Conservation (phyloP, 257 asterid species). For the Striga asiatica region DNA sequence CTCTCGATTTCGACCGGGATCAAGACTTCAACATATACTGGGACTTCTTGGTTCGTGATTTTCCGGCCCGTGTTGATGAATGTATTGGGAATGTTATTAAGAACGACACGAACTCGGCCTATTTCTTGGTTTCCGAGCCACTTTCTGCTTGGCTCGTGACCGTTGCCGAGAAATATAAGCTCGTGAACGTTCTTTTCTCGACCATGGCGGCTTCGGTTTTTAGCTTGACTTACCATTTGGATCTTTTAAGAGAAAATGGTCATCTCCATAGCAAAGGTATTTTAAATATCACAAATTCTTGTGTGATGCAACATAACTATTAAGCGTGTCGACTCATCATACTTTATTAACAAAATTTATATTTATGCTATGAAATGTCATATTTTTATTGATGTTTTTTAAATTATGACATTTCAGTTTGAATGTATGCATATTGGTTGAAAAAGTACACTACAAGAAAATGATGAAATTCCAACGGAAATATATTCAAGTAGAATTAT, state of each 20-base stretch:
- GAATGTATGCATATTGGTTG: background rate
- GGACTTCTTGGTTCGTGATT: slow-evolving; percentile 14
- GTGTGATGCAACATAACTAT: too few species aligned
- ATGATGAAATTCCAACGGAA: too few species aligned
- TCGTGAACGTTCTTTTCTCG: slow-evolving; percentile 39
- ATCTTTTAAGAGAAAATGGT: background rate
- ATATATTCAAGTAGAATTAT: too few species aligned
- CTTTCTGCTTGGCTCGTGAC: slow-evolving; percentile 24
- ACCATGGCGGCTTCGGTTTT: slow-evolving; percentile 36
- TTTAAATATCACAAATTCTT: too few species aligned
- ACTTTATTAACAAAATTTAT: too few species aligned
- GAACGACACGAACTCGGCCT: slow-evolving; percentile 2
- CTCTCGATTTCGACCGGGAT: slow-evolving; percentile 26
- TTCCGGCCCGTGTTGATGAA: slow-evolving; percentile 28
- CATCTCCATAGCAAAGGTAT: background rate
- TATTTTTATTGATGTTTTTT: background rate
- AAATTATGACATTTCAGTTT: background rate
- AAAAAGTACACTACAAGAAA: too few species aligned
- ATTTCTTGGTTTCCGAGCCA: slow-evolving; percentile 35
- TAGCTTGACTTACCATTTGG: background rate
- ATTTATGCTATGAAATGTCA: too few species aligned
- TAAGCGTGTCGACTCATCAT: too few species aligned
- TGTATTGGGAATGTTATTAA: slow-evolving; percentile 20
- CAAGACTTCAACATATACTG: slow-evolving; percentile 7
- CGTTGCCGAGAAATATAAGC: slow-evolving; percentile 25